Conservation (phyloP, 345 rosid species). For the Eutrema heterophyllum region DNA sequence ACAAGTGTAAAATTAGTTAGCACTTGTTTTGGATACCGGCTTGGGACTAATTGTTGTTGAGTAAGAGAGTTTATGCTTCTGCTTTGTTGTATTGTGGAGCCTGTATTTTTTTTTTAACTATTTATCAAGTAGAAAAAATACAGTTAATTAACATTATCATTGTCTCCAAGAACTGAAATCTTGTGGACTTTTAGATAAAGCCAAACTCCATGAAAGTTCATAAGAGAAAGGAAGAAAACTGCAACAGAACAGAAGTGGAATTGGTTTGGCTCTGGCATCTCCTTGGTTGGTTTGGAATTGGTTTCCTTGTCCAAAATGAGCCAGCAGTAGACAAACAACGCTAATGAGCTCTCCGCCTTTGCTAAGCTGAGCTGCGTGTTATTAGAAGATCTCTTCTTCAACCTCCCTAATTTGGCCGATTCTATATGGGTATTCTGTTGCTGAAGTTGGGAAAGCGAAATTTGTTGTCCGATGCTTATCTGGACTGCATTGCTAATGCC, state of each 20-base stretch:
- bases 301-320: conserved; percentile 54
- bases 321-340: conserved; percentile 61
- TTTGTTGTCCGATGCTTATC: no score
- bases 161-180: not conserved
- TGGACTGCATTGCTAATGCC: no score
- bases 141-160: not conserved
- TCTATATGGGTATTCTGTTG: no score
- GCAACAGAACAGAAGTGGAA: no score
- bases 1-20: not conserved
- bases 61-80: not conserved
- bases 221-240: no score
- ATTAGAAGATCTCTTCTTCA: no score
- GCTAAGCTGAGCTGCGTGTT: conserved; percentile 51
- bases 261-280: no score
- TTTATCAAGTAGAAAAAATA: not conserved
- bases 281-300: conserved; percentile 46
- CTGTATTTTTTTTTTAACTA: not conserved
- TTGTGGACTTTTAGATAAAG: conserved; percentile 16
- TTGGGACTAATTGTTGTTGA: not conserved
- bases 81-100: conserved; percentile 3
- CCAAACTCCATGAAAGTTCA: not conserved
- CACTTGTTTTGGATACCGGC: not conserved
- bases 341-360: conserved; percentile 59
- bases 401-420: no score
- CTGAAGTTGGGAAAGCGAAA: no score